phyloP scores from a whole-genome alignment of 2,329 filamentous ascomycete genomes.

The Colletotrichum acutatum region DNA sequence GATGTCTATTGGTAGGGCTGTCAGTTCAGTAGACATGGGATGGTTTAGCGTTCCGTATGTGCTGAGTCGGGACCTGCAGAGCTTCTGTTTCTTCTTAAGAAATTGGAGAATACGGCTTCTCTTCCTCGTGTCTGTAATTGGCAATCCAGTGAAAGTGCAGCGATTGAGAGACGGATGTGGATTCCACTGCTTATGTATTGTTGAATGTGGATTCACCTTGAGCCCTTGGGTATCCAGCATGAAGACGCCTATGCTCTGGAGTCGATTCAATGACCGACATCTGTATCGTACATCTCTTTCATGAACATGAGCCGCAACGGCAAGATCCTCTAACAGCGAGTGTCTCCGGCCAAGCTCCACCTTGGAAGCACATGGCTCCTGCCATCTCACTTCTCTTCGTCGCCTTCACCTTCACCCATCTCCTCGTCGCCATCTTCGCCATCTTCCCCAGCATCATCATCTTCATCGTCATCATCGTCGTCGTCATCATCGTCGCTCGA shows the following conservation, averaged over 20 bases:
- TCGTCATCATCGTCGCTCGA: constrained; percentile 64
- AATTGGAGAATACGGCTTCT: neutral
- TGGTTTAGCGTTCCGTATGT: neutral
- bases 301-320: neutral
- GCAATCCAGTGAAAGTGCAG: neutral
- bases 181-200: neutral
- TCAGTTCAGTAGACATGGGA: neutral
- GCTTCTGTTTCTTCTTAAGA: neutral
- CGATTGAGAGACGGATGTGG: neutral
- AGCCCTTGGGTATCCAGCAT: neutral
- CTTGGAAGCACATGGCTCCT: neutral
- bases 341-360: no score
- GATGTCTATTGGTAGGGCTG: neutral
- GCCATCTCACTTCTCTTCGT: neutral
- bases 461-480: constrained; percentile 57
- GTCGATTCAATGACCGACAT: neutral
- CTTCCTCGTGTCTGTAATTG: neutral
- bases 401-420: constrained; percentile 22
- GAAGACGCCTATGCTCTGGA: neutral
- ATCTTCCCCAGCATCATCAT: constrained; percentile 52
- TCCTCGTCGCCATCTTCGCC: constrained; percentile 42
- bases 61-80: neutral
- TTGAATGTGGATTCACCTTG: neutral
- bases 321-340: neutral
- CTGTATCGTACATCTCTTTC: neutral